A percentile compares a stretch with the other conserved stretches of the same genome.
Evolutionary conservation across 768 basidiomycete genomes (phyloP).

Genomic region (Psilocybe cubensis): DNA sequence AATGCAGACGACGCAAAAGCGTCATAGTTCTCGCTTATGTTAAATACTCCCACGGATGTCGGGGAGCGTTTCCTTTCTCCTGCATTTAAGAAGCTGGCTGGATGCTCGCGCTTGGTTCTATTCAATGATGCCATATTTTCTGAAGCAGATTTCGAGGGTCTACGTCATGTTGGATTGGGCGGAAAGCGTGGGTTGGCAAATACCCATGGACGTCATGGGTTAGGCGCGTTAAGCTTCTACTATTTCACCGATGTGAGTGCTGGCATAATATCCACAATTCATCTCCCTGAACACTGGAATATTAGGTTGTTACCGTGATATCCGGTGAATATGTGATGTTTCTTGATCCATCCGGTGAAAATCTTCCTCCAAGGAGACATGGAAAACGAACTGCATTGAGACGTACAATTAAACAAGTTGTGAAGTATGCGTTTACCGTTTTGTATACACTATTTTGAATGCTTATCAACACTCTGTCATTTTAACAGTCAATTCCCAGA

Average conservation of each 20-base stretch:
- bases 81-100: constrained; percentile 33
- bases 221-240: constrained; percentile 52
- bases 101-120: constrained; percentile 41
- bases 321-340: constrained; percentile 36
- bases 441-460: not conserved
- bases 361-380: constrained; percentile 33
- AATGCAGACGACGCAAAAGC: constrained; percentile 55
- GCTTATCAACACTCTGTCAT: not conserved
- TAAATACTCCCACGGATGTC: constrained; percentile 13
- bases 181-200: constrained; percentile 39
- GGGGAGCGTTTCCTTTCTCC: constrained; percentile 25
- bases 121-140: constrained; percentile 45
- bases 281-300: not conserved
- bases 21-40: constrained; percentile 37
- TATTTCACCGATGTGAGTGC: constrained; percentile 52
- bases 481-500: constrained; percentile 38
- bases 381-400: constrained; percentile 31
- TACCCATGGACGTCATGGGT: constrained; percentile 51
- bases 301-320: constrained; percentile 32
- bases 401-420: constrained; percentile 31
- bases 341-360: constrained; percentile 45
- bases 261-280: too few relatives aligned
- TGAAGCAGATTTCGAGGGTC: constrained; percentile 44
- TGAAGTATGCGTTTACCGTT: too few relatives aligned
- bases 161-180: constrained; percentile 44